Evolutionary conservation across 1,139 yeast species (phyloP).

Genomic region (Geotrichum citri-aurantii): DNA sequence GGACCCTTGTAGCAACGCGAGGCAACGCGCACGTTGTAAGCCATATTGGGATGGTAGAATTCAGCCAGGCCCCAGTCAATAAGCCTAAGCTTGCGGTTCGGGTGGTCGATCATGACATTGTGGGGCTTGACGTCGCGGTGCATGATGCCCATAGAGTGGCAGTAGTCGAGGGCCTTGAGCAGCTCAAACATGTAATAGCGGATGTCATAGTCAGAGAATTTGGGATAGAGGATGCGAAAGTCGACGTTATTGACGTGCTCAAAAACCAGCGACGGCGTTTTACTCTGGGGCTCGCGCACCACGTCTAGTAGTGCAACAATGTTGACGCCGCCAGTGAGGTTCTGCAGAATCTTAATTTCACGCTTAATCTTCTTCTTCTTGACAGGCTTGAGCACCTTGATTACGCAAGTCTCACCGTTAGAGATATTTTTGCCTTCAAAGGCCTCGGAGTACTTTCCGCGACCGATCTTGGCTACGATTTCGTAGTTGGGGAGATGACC

Average conservation of each 20-base stretch:
- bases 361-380: slow-evolving; percentile 93
- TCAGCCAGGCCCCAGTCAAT: slow-evolving; percentile 99
- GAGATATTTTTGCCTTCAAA: slow-evolving; percentile 67
- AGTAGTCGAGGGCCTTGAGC: slow-evolving; percentile 82
- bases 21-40: slow-evolving; percentile 95
- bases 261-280: slow-evolving; percentile 89
- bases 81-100: slow-evolving; percentile 59
- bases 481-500: slow-evolving; percentile 76
- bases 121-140: slow-evolving; percentile 99
- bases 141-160: slow-evolving; percentile 97
- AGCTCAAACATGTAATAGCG: slow-evolving; percentile 85
- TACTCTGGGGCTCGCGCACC: slow-evolving; percentile 83
- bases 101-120: slow-evolving; percentile 96
- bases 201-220: slow-evolving; percentile 75
- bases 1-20: slow-evolving; percentile 98
- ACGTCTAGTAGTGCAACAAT: slow-evolving; percentile 75
- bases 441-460: slow-evolving; percentile 97
- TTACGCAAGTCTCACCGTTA: slow-evolving; percentile 49
- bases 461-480: slow-evolving; percentile 84
- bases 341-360: slow-evolving; percentile 87
- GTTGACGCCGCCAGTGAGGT: slow-evolving; percentile 82
- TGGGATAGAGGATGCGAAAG: slow-evolving; percentile 87
- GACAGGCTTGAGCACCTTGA: slow-evolving; percentile 94
- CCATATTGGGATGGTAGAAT: slow-evolving; percentile 91
- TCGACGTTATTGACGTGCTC: slow-evolving; percentile 89